Base-by-base conservation (phyloP, 129 eudicot genomes). In the Cynara cardunculus region DNA sequence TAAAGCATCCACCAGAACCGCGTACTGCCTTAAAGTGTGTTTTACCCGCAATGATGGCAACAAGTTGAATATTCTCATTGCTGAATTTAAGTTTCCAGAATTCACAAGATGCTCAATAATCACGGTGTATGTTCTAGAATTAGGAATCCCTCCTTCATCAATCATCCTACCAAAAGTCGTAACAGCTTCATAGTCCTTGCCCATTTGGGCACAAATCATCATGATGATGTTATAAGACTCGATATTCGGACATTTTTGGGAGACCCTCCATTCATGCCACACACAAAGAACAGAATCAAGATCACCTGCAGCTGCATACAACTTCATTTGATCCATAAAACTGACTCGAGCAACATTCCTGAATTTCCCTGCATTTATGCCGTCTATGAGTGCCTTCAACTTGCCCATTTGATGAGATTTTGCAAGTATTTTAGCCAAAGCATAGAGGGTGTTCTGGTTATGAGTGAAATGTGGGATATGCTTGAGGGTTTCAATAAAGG, bases 221-320 rank as follows among this genome's bases (percentile, higher is more conserved):
- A 94, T 92, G 22, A 94, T 84, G 18, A 90, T 85, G 73, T 94
- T 92, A 75, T 89, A 94, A 7, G 97, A 89, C 78, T 94, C 96
- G 1, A 87, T 64, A 85, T 91, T 86, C 0, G 91, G 96, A 61
- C 81, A 81, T 26, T 87, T 89, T 79, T 82, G 84, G 35, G 85
- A 82, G 8, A 77, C 69, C 76, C 80, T 86, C 92, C 90, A 87
- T 77, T 90, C 92, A 26, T 88, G 88, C 97, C 99, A 92, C 31
- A 92, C 91, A 25, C 30, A 13, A 75, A 86, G 77, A 75, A 90
- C 96, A 19, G 80, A 89, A 67, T 89, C 88, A 79, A 90, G 87
- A 73, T 95, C 97, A 24, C 87, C 87, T 8, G 96, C 91, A 78
- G 46, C 67, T 73, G 96, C 93, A 75, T 87, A 92, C 88, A 90